phyloP scores from a whole-genome alignment of 2,329 filamentous ascomycete species.

The Colletotrichum sp. region DNA sequence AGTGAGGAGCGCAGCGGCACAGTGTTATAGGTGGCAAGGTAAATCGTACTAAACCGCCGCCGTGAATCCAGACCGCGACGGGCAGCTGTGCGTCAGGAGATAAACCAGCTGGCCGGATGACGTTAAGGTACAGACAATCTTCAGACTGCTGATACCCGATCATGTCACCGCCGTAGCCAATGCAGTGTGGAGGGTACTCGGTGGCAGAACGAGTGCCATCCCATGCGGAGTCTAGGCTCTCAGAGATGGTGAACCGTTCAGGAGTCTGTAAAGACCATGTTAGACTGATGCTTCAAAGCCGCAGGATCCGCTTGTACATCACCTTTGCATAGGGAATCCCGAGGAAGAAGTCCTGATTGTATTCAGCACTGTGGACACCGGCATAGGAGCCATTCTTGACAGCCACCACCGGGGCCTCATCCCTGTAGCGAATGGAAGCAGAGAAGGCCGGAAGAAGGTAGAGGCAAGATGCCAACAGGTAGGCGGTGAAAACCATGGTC shows the following conservation, averaged over 20 bases:
- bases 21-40: neutral
- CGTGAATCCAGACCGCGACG: constrained; percentile 64
- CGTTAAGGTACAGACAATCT: constrained; percentile 67
- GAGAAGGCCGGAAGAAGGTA: constrained; percentile 2
- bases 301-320: neutral
- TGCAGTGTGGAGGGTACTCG: constrained; percentile 49
- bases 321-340: constrained; percentile 54
- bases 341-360: constrained; percentile 51
- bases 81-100: constrained; percentile 48
- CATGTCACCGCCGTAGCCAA: constrained; percentile 49
- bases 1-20: neutral
- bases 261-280: constrained; percentile 34
- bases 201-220: constrained; percentile 43
- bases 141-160: constrained; percentile 39
- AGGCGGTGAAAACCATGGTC: constrained; percentile 3
- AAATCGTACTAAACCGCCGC: constrained; percentile 31
- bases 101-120: constrained; percentile 58
- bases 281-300: constrained; percentile 18
- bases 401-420: constrained; percentile 1
- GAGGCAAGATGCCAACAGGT: neutral
- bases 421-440: neutral
- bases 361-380: constrained; percentile 38
- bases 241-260: constrained; percentile 52
- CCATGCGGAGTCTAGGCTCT: constrained; percentile 52
- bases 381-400: constrained; percentile 34